Base-by-base conservation (phyloP, 495 filamentous ascomycete species). In the Aspergillus panamensis region DNA sequence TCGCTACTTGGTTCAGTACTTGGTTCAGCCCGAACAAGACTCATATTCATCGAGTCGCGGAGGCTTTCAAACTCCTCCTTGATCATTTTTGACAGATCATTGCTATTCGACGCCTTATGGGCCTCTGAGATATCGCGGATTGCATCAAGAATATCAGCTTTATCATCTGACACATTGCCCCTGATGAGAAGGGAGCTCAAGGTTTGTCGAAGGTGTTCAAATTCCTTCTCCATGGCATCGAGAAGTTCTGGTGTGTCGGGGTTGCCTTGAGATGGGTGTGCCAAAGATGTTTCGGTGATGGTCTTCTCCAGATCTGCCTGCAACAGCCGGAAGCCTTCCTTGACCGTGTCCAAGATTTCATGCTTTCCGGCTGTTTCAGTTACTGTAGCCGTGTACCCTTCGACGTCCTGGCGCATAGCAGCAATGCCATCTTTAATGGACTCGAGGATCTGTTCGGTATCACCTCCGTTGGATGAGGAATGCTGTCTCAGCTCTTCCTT, bases 381-480 rank as follows among this genome's bases (percentile, higher is more conserved):
- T 16, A 84, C 83, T 20, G 81, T 80, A 52, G 87, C 85, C 20
- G 90, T 87, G 57, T 92, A 93, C n/a, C 71, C 74, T 70, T 94
- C 90, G 53, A 96, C 90, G 48, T 93, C 86, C 20, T 78, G 77
- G n/a, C 88, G 84, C 4, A 97, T 80, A 49, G 81, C 82, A 61
- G 92, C 89, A 37, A 96, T 80, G 3, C 90, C 90, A 67, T 95
- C 91, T 66, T 89, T 92, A 55, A 93, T 83, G 2, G 90, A 88
- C 66, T 93, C 88, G 2, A 96, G 77, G 21, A 95, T 81, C 62
- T 94, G 86, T 66, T 91, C 89, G 0, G 88, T 91, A 64, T 91
- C 89, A 51, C 82, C 77, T 43, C 87, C 89, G 62, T 83, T 88
- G 25, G 86, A 85, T 0, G 88, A 78, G 14, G 87, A 83, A 62